Evolutionary conservation across 495 filamentous ascomycete genomes (phyloP), one percentile per base, ranked within the genome.

Genomic region (Glonium stellatum): DNA sequence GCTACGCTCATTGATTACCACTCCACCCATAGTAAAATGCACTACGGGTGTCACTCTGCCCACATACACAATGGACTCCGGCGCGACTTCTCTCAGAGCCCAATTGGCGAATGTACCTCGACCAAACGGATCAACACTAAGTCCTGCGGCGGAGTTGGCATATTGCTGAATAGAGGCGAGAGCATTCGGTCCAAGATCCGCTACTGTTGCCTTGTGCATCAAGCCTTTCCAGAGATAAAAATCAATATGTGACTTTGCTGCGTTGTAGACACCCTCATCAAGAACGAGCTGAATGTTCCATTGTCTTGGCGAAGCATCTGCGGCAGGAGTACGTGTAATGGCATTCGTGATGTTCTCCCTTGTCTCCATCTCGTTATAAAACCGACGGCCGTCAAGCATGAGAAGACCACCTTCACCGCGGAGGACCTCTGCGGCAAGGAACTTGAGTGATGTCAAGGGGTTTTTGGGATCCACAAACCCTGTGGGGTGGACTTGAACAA

Each of bases 381-480:
- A 82, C 23, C 82, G 56, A 47, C 70, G 68, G 8, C 80, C 80
- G 1, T 69, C 56, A 5, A 66, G 51, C 0, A 82, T 64, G 15
- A 85, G 50, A 13, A 84, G 75, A 0, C 81, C 82, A 4, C 82
- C 82, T 64, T 84, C 81, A 0, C 81, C 82, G 0, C 82, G 67
- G 31, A 85, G 66, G 49, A 82, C 72, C 68, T 85, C 82, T 0
- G 82, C 82, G 0, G 82, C 81, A n/a, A 84, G 74, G 63, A 85
- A 80, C 68, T 84, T 84, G 35, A 81, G 70, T 36, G 66, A 59
- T 6, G 67, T 60, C 0, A 35, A 12, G 3, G 72, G 67, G 44
- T 67, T 62, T 9, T 67, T 81, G 21, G 87, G 84, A 69, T 90
- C 87, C 3, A 90, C 78, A 50, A 91, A 83, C 53, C 86, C 85